Evolutionary conservation across 441 rosid genomes (phyloP).

Genomic region (Sinapis alba): DNA sequence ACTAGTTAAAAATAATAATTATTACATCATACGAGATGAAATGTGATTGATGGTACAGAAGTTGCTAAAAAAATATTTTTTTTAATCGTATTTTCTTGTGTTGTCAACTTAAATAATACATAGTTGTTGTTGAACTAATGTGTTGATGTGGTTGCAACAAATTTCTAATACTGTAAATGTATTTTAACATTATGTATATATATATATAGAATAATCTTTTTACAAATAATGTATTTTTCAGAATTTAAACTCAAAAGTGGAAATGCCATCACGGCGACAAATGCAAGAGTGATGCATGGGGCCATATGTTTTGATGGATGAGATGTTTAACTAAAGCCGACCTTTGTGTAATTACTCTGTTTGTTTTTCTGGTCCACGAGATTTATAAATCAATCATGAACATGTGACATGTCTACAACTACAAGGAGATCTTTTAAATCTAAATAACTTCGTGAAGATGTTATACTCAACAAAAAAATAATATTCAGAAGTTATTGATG

Average conservation of each 20-base stretch:
- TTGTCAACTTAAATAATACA: neutral
- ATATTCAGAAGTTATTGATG: neutral
- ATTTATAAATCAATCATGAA: constrained; percentile 28
- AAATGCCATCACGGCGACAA: constrained; percentile 19
- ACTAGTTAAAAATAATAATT: neutral
- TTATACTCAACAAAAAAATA: neutral
- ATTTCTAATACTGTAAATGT: neutral
- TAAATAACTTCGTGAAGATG: constrained; percentile 3
- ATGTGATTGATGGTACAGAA: too few species aligned
- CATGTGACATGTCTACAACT: constrained; percentile 40
- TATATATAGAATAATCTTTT: too few species aligned
- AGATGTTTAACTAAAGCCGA: constrained; percentile 30
- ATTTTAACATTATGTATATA: neutral
- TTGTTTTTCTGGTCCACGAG: constrained; percentile 27
- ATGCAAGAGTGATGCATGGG: constrained; percentile 16
- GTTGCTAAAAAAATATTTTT: neutral
- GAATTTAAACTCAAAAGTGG: neutral
- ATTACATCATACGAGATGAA: neutral
- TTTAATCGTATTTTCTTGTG: neutral
- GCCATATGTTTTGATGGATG: constrained; percentile 23
- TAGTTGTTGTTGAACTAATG: neutral
- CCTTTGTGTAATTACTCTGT: constrained; percentile 2
- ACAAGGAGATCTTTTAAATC: neutral
- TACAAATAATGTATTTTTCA: neutral
- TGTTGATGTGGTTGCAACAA: neutral